These are phyloP conservation scores for Leptodermis oblonga DNA, from an alignment of 257 asterid genomes.

Conservation along the genomic window DNA sequence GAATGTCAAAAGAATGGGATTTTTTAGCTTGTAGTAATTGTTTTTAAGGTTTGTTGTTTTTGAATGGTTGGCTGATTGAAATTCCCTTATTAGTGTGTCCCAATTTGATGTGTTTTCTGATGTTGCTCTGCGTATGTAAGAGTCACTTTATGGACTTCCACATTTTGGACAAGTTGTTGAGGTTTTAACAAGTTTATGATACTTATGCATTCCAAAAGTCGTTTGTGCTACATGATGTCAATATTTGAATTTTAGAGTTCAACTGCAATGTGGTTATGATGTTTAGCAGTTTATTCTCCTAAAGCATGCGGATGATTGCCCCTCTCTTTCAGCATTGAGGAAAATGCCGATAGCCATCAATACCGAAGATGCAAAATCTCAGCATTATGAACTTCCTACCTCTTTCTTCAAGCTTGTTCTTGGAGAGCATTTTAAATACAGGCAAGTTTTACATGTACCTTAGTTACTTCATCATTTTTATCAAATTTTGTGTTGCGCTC, in stretches of 20 bases:
- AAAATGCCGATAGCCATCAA: constrained; percentile 85
- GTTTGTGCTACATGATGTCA: background rate
- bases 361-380: constrained; percentile 74
- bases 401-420: constrained; percentile 91
- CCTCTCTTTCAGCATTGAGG: constrained; percentile 55
- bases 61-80: background rate
- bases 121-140: background rate
- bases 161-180: background rate
- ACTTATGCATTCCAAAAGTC: background rate
- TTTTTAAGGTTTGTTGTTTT: background rate
- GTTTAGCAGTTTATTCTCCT: background rate
- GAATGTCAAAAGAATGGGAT: background rate
- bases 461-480: background rate
- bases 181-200: background rate
- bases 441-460: constrained; percentile 29
- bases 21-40: background rate
- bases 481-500: background rate
- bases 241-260: background rate
- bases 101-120: background rate
- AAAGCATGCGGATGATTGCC: constrained; percentile 8
- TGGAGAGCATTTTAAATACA: constrained; percentile 86
- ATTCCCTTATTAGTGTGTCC: background rate
- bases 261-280: background rate
- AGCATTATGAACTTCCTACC: constrained; percentile 87
- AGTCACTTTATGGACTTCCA: background rate